These are phyloP conservation scores for Populus simonii DNA, from an alignment of 345 rosid species.

Conservation along the genomic window DNA sequence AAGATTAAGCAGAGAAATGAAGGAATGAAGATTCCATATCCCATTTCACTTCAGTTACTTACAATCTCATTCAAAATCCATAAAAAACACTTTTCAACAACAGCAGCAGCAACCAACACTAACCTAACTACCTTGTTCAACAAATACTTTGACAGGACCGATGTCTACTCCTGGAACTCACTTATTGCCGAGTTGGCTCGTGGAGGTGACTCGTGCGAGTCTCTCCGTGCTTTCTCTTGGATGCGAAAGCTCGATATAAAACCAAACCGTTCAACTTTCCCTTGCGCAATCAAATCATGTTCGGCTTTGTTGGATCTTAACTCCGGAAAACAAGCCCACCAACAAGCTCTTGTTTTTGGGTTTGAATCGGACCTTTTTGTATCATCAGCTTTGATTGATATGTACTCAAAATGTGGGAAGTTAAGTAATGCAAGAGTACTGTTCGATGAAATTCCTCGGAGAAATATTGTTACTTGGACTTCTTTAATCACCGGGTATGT, in stretches of 20 bases:
- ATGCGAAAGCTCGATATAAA: slow-evolving; percentile 67
- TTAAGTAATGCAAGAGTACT: slow-evolving; percentile 53
- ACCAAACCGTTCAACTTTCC: slow-evolving; percentile 75
- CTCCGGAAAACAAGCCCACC: slow-evolving; percentile 79
- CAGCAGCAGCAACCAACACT: slow-evolving; percentile 20
- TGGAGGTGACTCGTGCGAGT: slow-evolving; percentile 63
- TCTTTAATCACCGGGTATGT: slow-evolving; percentile 76
- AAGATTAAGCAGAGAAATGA: not conserved
- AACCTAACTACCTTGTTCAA: slow-evolving; percentile 58
- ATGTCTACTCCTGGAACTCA: slow-evolving; percentile 85
- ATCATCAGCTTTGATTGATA: slow-evolving; percentile 66
- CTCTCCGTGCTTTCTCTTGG: slow-evolving; percentile 75
- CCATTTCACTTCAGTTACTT: not conserved
- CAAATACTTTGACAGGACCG: slow-evolving; percentile 63
- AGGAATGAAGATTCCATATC: slow-evolving; percentile 42
- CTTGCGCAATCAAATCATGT: slow-evolving; percentile 85
- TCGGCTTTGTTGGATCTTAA: slow-evolving; percentile 64
- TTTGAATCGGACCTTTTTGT: slow-evolving; percentile 66
- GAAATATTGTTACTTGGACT: slow-evolving; percentile 80
- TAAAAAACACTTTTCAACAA: slow-evolving; percentile 31
- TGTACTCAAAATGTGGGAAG: slow-evolving; percentile 69
- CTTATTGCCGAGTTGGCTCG: slow-evolving; percentile 83
- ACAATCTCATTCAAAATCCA: slow-evolving; percentile 22
- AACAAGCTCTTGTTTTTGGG: slow-evolving; percentile 72
- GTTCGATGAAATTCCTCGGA: slow-evolving; percentile 73